Percentiles rank a stretch among this genome's conserved stretches.
Evolutionary conservation across 179 eudicot species (phyloP).

Genomic region (Corrigiola litoralis): DNA sequence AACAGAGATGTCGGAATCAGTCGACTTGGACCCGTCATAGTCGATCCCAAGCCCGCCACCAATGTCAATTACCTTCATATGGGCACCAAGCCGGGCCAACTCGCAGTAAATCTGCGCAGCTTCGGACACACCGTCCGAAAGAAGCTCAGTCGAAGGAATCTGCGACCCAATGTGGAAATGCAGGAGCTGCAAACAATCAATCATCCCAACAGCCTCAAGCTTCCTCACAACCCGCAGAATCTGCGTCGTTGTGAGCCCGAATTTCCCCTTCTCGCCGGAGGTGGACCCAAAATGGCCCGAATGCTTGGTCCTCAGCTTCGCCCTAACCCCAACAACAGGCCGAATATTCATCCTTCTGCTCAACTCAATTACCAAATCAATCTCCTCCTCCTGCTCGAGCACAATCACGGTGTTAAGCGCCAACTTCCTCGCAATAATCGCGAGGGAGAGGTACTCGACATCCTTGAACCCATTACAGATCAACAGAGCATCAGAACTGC

Average conservation of each 20-base stretch:
- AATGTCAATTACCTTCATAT: conserved; percentile 71
- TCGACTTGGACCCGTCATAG: conserved; percentile 78
- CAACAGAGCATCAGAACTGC: conserved; percentile 54
- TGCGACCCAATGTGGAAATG: conserved; percentile 99
- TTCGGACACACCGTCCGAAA: conserved; percentile 77
- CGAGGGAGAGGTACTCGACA: conserved; percentile 68
- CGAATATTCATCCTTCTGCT: conserved; percentile 49
- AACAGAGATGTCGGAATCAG: conserved; percentile 71
- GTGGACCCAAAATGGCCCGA: conserved; percentile 92
- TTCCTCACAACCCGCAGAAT: conserved; percentile 72
- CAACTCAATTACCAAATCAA: conserved; percentile 63
- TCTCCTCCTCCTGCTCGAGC: conserved; percentile 81
- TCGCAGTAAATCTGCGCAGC: conserved; percentile 84
- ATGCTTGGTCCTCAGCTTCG: conserved; percentile 89
- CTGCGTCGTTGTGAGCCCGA: conserved; percentile 68
- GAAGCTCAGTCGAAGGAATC: conserved; percentile 63
- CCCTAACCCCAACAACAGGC: conserved; percentile 78
- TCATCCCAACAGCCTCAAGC: conserved; percentile 53
- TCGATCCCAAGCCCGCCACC: conserved; percentile 97
- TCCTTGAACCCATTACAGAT: conserved; percentile 92
- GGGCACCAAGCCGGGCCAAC: conserved; percentile 71
- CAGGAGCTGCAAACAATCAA: conserved; percentile 78
- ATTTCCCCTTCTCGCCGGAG: conserved; percentile 94
- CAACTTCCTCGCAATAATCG: conserved; percentile 63
- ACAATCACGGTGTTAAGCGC: conserved; percentile 72